A percentile compares a stretch with the other conserved stretches of the same genome.
These are phyloP conservation scores for Coemansia sp. DNA, from an alignment of 192 early-diverging fungal genomes.

Conservation along the genomic window DNA sequence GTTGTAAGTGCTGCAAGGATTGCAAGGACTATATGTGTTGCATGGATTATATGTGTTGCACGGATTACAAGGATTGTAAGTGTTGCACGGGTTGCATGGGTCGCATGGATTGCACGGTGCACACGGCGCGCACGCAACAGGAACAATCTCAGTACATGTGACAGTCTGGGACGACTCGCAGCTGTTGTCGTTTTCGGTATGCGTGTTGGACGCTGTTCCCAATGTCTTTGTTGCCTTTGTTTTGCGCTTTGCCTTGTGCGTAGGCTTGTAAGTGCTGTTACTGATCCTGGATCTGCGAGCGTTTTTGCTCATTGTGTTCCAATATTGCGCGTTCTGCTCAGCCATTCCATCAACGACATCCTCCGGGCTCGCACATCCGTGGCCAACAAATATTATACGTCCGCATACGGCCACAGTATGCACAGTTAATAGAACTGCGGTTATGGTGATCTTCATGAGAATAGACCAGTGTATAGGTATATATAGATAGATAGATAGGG, in stretches of 20 bases:
- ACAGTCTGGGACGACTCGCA: neutral
- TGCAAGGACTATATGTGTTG: neutral
- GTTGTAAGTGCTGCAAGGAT: slow-evolving; percentile 1
- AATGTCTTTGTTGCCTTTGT: slow-evolving; percentile 1
- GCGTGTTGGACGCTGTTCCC: neutral
- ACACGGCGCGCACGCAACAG: neutral
- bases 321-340: neutral
- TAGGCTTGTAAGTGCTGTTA: neutral
- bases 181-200: neutral
- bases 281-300: neutral
- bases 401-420: slow-evolving; percentile 6
- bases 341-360: slow-evolving; percentile 2
- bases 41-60: neutral
- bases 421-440: slow-evolving; percentile 1
- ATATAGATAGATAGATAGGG: no score
- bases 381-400: slow-evolving; percentile 12
- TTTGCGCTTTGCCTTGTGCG: neutral
- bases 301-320: neutral
- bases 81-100: neutral
- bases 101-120: neutral
- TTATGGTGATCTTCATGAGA: slow-evolving; percentile 7
- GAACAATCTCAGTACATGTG: neutral
- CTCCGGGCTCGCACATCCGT: slow-evolving; percentile 10
- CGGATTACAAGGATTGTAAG: neutral
- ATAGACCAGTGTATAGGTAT: no score